Conservation (phyloP, 2,329 filamentous ascomycete genomes). For the Ophiostoma sp. region DNA sequence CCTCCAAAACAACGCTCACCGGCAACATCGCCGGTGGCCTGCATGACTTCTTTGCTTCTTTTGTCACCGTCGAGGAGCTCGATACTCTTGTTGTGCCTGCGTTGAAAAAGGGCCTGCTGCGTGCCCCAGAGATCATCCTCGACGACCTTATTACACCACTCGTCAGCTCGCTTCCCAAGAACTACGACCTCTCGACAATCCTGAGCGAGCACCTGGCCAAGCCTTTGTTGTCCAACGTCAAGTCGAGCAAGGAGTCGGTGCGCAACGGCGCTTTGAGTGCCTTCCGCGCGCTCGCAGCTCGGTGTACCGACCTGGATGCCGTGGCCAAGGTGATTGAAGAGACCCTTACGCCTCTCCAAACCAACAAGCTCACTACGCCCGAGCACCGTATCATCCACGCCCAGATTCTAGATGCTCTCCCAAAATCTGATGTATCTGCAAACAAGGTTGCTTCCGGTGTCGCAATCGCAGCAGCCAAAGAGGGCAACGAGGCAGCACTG, state of each 20-base stretch:
- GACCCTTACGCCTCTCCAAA: conserved; percentile 70
- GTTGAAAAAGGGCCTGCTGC: conserved; percentile 80
- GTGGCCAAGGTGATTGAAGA: conserved; percentile 70
- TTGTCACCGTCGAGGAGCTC: conserved; percentile 68
- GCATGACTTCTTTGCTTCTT: conserved; percentile 74
- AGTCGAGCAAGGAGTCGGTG: conserved; percentile 77
- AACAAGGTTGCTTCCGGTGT: conserved; percentile 62
- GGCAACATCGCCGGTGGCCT: conserved; percentile 67
- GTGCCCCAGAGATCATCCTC: conserved; percentile 84
- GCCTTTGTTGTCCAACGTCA: conserved; percentile 80
- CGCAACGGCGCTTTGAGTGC: conserved; percentile 69
- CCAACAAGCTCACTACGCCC: conserved; percentile 73
- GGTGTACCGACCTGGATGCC: conserved; percentile 51
- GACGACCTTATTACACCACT: conserved; percentile 71
- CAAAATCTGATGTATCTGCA: conserved; percentile 54
- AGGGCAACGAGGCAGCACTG: conserved; percentile 81
- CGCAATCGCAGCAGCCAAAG: conserved; percentile 66
- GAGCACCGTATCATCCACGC: conserved; percentile 81
- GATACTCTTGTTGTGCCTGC: conserved; percentile 70
- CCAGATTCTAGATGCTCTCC: conserved; percentile 65
- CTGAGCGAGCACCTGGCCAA: conserved; percentile 72
- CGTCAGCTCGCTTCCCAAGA: conserved; percentile 60
- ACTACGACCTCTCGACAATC: conserved; percentile 70
- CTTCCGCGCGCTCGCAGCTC: conserved; percentile 63
- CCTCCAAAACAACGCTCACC: conserved; percentile 67